Evolutionary conservation across 2,329 filamentous ascomycete genomes (phyloP).

Genomic region (Periconia macrospinosa): DNA sequence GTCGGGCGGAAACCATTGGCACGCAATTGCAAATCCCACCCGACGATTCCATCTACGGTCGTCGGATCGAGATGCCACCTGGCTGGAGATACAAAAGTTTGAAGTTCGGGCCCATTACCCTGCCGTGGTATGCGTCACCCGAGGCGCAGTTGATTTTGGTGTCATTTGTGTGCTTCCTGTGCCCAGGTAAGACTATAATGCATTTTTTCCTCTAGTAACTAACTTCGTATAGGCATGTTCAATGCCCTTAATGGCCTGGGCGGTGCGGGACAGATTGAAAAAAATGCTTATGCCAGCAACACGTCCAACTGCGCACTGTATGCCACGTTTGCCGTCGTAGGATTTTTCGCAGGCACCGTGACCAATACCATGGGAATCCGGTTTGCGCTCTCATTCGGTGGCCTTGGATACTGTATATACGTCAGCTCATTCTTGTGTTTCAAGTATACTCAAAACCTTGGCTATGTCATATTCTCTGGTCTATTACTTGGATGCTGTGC

Average conservation of each 20-base stretch:
- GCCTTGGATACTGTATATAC: constrained; percentile 74
- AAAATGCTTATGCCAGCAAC: constrained; percentile 58
- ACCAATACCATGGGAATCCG: constrained; percentile 72
- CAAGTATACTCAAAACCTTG: constrained; percentile 65
- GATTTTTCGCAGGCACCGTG: constrained; percentile 67
- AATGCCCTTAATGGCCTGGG: constrained; percentile 52
- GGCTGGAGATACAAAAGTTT: constrained; percentile 48
- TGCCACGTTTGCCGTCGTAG: constrained; percentile 66
- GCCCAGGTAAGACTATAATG: constrained; percentile 37
- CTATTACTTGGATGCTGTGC: constrained; percentile 74
- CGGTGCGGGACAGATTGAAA: constrained; percentile 46
- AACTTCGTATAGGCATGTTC: constrained; percentile 30
- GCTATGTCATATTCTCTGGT: constrained; percentile 74
- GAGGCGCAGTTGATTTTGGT: constrained; percentile 49
- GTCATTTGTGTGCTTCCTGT: constrained; percentile 53
- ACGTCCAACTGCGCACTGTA: constrained; percentile 67
- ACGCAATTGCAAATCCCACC: too few relatives aligned
- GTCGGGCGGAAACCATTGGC: too few relatives aligned
- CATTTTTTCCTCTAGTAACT: not conserved
- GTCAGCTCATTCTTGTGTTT: constrained; percentile 69
- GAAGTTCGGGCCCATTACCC: constrained; percentile 41
- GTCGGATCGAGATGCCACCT: constrained; percentile 27
- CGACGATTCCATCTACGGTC: too few relatives aligned
- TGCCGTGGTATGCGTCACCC: constrained; percentile 52
- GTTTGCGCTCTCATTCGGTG: constrained; percentile 67